phyloP scores from a whole-genome alignment of 306 rosid genomes.

The Psophocarpus tetragonolobus region DNA sequence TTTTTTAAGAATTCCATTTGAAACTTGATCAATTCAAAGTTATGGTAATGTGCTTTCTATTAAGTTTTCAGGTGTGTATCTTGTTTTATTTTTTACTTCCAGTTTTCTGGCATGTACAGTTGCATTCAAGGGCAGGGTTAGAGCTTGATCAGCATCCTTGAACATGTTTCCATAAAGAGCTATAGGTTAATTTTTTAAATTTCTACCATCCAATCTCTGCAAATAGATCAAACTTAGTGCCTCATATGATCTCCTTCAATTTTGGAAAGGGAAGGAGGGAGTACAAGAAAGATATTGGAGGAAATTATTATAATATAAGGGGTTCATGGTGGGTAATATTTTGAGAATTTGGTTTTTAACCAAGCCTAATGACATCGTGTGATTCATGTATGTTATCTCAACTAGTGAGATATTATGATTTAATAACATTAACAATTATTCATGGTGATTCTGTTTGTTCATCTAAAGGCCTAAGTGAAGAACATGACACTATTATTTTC shows the following conservation, averaged over 20 bases:
- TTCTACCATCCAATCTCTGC: neutral
- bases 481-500: neutral
- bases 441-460: neutral
- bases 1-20: constrained; percentile 1
- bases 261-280: neutral
- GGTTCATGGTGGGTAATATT: neutral
- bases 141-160: neutral
- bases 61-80: neutral
- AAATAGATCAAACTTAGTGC: neutral
- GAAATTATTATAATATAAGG: neutral
- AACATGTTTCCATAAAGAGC: neutral
- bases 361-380: neutral
- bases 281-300: neutral
- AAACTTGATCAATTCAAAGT: neutral
- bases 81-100: neutral
- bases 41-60: neutral
- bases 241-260: neutral
- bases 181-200: neutral
- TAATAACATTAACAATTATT: neutral
- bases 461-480: constrained; percentile 1
- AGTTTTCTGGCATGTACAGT: neutral
- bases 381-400: neutral
- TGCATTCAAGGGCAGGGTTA: neutral
- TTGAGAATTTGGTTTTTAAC: neutral
- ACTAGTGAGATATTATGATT: neutral